Base-by-base conservation (phyloP, 2,329 filamentous ascomycete genomes). In the Ascochyta viciae-villosae region DNA sequence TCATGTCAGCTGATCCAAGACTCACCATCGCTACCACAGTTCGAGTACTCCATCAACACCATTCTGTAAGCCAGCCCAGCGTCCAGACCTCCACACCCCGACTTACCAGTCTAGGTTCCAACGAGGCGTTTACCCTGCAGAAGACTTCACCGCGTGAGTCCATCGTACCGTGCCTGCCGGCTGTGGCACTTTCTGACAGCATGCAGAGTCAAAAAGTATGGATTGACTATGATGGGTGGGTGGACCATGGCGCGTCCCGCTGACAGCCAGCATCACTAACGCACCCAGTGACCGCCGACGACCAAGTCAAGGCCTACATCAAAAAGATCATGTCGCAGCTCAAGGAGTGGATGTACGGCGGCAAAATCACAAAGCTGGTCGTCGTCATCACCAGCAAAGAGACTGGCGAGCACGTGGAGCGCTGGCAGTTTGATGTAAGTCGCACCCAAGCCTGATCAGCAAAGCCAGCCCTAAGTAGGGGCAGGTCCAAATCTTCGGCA, bases 281-380 rank as follows among this genome's bases (percentile, higher is more conserved):
- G 10, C 27, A 23, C 51, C 55, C 73, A 88, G 93, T 98, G 47
- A 96, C 94, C 29, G 87, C 92, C 62, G 95, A 99, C 76, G 95
- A 98, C 81, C 94, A 99, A 80, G 95, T 99, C 74, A 96, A 96
- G 78, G 92, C 93, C 29, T 99, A 99, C 80, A 96, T 99, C 82
- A 97, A 96, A 78, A 96, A 96, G 80, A 98, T 99, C 80, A 99
- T 97, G 93, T 89, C 88, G 26, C 95, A 99, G 78, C 86, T 99
- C 55, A 94, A 96, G 80, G 92, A 91, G 75, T 99, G 95, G 95
- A 98, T 98, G 92, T 84, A 92, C 49, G 91, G 90, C 68, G 92
- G 93, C 75, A 98, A 99, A 79, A 97, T 99, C 74, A 96, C 91
- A 48, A 97, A 96, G 78, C 87, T 99, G 12, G 93, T 99, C 57